Base-by-base conservation (phyloP, 2,329 filamentous ascomycete genomes). In the Verticillium klebahnii region DNA sequence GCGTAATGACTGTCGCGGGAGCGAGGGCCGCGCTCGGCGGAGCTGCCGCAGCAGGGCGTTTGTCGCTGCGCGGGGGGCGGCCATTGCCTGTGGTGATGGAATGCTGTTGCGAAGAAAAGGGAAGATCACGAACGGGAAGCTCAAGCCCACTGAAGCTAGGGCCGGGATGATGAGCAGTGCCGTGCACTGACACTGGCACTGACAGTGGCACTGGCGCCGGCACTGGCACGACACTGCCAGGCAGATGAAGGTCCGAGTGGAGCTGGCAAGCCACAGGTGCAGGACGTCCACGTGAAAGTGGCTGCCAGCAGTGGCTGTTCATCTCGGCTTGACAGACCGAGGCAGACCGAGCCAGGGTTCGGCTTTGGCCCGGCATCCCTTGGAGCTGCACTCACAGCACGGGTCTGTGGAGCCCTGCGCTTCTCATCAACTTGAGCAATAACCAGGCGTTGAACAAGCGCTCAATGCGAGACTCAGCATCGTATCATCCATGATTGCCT, bases 1-100 rank as follows among this genome's bases (percentile, higher is more conserved):
- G 19, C 40, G 58, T 39, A 58, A 56, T 14, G 56, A 14, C 14
- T 45, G 45, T 32, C 56, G 57, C 31, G 63, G 50, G 25, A 7
- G 11, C n/a, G 36, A 32, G 7, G 57, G 29, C 3, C 34, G 19
- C 1, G 54, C 6, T 19, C 40, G 36, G 17, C 19, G 50, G 17
- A 60, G 56, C 59, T 56, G 63, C 57, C 64, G 56, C 50, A 66
- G 36, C 7, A 65, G 37, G 12, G 60, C 58, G 55, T 63, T 61
- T 58, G 63, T 39, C 14, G 57, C 61, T 54, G 64, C 50, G 40
- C 64, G 64, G 40, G 63, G 60, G 31, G 61, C 37, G 56, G 23
- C 39, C 54, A 54, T 36, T 23, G 29, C 39, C 40, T 23, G 54
- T 56, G 8, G 34, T 9, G 34, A 11, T 36, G 4, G 34, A 12